A percentile compares a stretch with the other conserved stretches of the same genome.
phyloP scores from a whole-genome alignment of 1,139 yeast species.

The Meyerozyma athensensis region DNA sequence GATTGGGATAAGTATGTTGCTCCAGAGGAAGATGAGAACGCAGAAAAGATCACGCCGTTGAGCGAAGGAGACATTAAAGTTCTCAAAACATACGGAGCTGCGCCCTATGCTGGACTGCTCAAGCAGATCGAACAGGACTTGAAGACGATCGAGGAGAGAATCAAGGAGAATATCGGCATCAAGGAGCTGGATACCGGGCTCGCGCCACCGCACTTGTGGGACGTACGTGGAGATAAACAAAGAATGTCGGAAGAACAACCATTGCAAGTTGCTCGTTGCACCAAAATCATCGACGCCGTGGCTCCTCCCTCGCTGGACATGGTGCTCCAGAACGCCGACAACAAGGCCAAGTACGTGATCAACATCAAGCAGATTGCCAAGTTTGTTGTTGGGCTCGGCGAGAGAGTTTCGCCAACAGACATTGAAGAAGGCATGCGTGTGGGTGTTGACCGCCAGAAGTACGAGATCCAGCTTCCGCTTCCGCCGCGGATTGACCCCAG shows the following conservation, averaged over 20 bases:
- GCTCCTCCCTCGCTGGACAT: conserved; percentile 34
- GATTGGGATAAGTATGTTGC: conserved; percentile 98
- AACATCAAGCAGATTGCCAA: conserved; percentile 97
- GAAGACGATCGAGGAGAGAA: conserved; percentile 74
- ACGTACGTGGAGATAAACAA: conserved; percentile 92
- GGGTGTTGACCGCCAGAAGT: conserved; percentile 96
- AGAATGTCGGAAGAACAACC: conserved; percentile 93
- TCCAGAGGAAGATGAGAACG: conserved; percentile 68
- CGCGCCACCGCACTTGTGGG: conserved; percentile 96
- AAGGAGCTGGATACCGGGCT: conserved; percentile 95
- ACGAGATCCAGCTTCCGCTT: conserved; percentile 92
- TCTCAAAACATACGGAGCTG: conserved; percentile 93
- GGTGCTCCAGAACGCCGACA: conserved; percentile 59
- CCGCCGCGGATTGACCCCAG: conserved; percentile 98
- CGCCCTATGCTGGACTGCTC: conserved; percentile 83
- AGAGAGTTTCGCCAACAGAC: conserved; percentile 95
- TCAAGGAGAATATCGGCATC: conserved; percentile 89
- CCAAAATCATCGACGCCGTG: conserved; percentile 79
- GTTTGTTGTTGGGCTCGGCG: conserved; percentile 94
- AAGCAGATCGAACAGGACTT: conserved; percentile 83
- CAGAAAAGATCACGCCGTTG: conserved; percentile 78
- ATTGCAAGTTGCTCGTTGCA: conserved; percentile 96
- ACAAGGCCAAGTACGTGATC: conserved; percentile 87
- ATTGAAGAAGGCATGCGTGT: conserved; percentile 99
- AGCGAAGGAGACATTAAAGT: conserved; percentile 97